Evolutionary conservation across 2,329 filamentous ascomycete genomes (phyloP).

Genomic region (Talaromyces sp.): DNA sequence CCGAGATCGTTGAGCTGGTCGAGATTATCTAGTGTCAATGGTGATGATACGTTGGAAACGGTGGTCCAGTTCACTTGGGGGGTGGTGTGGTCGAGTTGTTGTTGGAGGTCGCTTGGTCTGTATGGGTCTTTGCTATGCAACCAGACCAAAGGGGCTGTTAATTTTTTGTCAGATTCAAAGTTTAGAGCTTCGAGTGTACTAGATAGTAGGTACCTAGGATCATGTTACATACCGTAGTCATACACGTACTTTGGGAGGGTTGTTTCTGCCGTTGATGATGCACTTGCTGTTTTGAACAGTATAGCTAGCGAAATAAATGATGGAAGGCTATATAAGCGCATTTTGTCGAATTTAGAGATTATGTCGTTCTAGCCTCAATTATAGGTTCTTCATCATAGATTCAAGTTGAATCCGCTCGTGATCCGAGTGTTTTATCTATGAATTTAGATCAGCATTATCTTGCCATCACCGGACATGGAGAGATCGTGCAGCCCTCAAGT

Average conservation of each 20-base stretch:
- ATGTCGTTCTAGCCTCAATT: too few relatives aligned
- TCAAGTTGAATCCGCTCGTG: background rate
- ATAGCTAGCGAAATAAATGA: conserved; percentile 8
- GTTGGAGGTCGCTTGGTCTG: conserved; percentile 53
- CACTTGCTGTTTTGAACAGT: conserved; percentile 1
- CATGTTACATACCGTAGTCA: conserved; percentile 47
- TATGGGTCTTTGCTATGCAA: conserved; percentile 53
- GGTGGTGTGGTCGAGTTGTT: conserved; percentile 51
- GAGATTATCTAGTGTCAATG: conserved; percentile 53
- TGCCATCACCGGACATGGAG: background rate
- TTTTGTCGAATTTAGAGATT: background rate
- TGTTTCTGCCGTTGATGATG: conserved; percentile 11
- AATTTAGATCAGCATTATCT: conserved; percentile 9
- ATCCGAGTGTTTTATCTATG: conserved; percentile 2
- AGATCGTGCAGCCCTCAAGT: background rate
- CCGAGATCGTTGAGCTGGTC: conserved; percentile 50
- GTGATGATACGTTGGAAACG: conserved; percentile 41
- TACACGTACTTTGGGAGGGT: conserved; percentile 48
- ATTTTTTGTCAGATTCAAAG: too few relatives aligned
- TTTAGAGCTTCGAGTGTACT: too few relatives aligned
- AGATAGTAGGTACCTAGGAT: too few relatives aligned
- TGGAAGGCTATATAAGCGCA: background rate
- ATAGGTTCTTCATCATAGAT: too few relatives aligned
- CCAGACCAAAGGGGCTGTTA: conserved; percentile 56
- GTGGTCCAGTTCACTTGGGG: conserved; percentile 48